Evolutionary conservation across 352 stramenopile genomes (phyloP).

Genomic region (Pythium brachiatum): DNA sequence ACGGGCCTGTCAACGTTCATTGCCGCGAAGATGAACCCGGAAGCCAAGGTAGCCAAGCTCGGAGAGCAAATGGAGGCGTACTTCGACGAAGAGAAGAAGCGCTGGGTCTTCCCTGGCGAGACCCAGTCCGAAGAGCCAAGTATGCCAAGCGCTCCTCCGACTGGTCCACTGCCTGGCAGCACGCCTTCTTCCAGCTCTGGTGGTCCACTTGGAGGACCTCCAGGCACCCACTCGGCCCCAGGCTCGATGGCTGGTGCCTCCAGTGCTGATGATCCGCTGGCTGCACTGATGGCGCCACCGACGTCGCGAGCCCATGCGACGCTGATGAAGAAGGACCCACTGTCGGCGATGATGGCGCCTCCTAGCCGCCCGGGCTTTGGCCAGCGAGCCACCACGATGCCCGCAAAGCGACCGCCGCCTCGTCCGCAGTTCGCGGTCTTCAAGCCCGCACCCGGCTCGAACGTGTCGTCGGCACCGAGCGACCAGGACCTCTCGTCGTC

Average conservation of each 20-base stretch:
- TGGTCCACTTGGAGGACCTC: constrained; percentile 34
- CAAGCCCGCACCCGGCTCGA: constrained; percentile 52
- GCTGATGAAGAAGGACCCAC: constrained; percentile 83
- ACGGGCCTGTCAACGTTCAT: constrained; percentile 67
- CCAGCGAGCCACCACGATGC: constrained; percentile 29
- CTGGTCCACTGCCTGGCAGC: constrained; percentile 53
- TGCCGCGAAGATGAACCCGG: constrained; percentile 76
- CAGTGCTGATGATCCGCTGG: constrained; percentile 55
- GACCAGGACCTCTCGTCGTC: constrained; percentile 14
- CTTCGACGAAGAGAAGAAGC: constrained; percentile 78
- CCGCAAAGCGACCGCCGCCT: constrained; percentile 44
- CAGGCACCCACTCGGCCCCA: constrained; percentile 59
- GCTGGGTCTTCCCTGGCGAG: constrained; percentile 88
- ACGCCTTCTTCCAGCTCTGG: constrained; percentile 34
- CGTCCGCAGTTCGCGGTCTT: constrained; percentile 87
- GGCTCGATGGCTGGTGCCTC: constrained; percentile 53
- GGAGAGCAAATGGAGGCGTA: constrained; percentile 79
- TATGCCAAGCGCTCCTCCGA: constrained; percentile 72
- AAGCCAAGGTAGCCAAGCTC: constrained; percentile 80
- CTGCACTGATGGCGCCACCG: constrained; percentile 80
- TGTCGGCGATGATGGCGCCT: constrained; percentile 86
- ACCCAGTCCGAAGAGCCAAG: constrained; percentile 51
- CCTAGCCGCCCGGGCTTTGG: constrained; percentile 43
- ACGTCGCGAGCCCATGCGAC: constrained; percentile 40
- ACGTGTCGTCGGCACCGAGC: constrained; percentile 17